phyloP scores from a whole-genome alignment of 805 yeast genomes.

The Yamadazyma ubonensis region DNA sequence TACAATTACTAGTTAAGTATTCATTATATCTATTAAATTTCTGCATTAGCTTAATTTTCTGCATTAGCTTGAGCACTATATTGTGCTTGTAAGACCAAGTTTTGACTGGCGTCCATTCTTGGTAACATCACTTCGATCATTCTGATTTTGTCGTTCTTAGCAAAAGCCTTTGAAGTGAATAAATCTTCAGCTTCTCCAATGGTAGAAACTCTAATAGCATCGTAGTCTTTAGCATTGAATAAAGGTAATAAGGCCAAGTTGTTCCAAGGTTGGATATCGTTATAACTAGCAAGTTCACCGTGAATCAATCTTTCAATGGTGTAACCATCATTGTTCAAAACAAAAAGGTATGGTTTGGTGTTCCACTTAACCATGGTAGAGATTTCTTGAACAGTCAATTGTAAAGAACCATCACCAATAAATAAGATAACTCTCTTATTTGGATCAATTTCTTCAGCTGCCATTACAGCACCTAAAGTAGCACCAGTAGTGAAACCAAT shows the following conservation, averaged over 20 bases:
- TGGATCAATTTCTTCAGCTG: constrained; percentile 62
- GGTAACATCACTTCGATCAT: constrained; percentile 67
- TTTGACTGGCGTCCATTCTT: constrained; percentile 66
- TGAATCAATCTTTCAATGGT: constrained; percentile 74
- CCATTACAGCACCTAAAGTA: constrained; percentile 65
- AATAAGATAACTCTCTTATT: constrained; percentile 62
- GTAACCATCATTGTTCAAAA: constrained; percentile 71
- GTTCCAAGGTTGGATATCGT: constrained; percentile 69
- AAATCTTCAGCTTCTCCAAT: constrained; percentile 58
- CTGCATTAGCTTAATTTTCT: constrained; percentile 15
- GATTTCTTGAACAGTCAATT: constrained; percentile 71
- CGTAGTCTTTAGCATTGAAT: constrained; percentile 60
- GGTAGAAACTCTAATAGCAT: constrained; percentile 52
- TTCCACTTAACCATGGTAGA: constrained; percentile 68
- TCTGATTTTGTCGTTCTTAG: constrained; percentile 58
- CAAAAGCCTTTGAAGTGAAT: constrained; percentile 47
- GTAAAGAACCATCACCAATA: constrained; percentile 76
- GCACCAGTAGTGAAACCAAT: constrained; percentile 73
- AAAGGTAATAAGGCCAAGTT: constrained; percentile 55
- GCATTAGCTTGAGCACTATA: constrained; percentile 28
- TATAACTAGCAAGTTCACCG: constrained; percentile 63
- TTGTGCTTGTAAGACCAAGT: constrained; percentile 46
- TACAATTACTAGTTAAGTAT: no score
- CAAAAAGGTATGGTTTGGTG: constrained; percentile 64
- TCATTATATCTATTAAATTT: no score